A percentile compares a stretch with the other conserved stretches of the same genome.
Evolutionary conservation across 2,329 filamentous ascomycete species (phyloP).

Genomic region (Diaporthe vaccinii): DNA sequence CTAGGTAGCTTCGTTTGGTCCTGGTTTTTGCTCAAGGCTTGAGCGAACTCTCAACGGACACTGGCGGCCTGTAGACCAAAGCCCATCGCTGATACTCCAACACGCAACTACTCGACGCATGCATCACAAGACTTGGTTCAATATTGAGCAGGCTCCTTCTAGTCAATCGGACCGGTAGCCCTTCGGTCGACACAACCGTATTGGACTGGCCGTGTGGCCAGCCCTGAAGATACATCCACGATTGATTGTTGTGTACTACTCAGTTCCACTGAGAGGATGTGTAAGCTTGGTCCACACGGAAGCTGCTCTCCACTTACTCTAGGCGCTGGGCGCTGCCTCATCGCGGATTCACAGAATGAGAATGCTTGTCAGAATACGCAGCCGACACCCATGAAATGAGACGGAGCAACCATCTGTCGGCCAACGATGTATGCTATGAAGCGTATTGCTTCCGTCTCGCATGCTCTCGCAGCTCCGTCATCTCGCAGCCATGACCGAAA

Average conservation of each 20-base stretch:
- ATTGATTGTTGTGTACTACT: not conserved
- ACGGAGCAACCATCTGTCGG: not conserved
- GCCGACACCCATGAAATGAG: not conserved
- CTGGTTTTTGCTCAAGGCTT: not conserved
- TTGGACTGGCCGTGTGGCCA: not conserved
- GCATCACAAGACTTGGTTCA: not conserved
- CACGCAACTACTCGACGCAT: not conserved
- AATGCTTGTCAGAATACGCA: not conserved
- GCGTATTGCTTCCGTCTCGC: not conserved
- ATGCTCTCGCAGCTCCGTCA: not conserved
- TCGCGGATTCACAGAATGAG: not conserved
- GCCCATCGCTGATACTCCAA: not conserved
- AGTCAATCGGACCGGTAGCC: not conserved
- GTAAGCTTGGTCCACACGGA: not conserved
- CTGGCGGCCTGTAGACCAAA: not conserved
- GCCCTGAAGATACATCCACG: not conserved
- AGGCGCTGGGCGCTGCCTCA: not conserved
- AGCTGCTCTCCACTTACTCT: not conserved
- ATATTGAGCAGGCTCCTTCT: not conserved
- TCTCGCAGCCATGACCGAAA: not conserved
- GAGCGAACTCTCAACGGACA: not conserved
- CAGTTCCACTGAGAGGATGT: too few relatives aligned
- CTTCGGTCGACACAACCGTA: not conserved
- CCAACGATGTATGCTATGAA: not conserved
- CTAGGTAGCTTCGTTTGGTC: not conserved